Percentiles rank a stretch among this genome's conserved stretches.
Conservation (phyloP, 2,329 filamentous ascomycete species). For the Fusarium pseudocircinatum region DNA sequence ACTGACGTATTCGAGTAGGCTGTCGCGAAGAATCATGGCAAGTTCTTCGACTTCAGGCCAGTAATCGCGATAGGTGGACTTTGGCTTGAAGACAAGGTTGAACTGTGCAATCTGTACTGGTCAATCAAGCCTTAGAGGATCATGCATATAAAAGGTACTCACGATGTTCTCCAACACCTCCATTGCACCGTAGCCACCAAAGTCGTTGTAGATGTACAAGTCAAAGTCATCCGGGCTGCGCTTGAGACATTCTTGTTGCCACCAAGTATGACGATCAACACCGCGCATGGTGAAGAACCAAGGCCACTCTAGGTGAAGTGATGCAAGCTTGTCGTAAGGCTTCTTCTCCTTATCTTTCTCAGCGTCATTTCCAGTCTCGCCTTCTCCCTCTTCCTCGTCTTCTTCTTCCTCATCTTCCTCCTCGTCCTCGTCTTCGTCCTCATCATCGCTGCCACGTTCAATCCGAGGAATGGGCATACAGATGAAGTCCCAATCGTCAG, state of each 20-base stretch:
- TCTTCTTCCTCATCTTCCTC: not conserved
- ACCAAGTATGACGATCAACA: constrained; percentile 27
- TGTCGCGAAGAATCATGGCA: no score
- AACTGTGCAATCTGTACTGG: constrained; percentile 48
- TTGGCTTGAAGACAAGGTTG: constrained; percentile 17
- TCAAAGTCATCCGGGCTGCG: no score
- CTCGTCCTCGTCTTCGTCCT: not conserved
- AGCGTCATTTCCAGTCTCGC: not conserved
- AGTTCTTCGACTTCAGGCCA: constrained; percentile 37
- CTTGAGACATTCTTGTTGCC: constrained; percentile 32
- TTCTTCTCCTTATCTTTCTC: not conserved
- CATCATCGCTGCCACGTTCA: no score
- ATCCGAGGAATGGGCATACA: not conserved
- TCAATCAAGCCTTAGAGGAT: not conserved
- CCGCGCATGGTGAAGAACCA: constrained; percentile 33
- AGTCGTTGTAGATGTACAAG: constrained; percentile 57
- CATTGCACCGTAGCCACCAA: constrained; percentile 50
- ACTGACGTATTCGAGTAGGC: no score
- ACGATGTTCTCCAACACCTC: constrained; percentile 55
- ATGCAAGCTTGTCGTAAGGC: constrained; percentile 25
- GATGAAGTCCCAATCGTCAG: constrained; percentile 36
- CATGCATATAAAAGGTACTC: constrained; percentile 8
- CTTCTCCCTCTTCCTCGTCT: not conserved
- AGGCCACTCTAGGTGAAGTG: constrained; percentile 26
- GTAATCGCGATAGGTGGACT: constrained; percentile 22